Evolutionary conservation across 176 grass and related monocot genomes (phyloP), one percentile per base, ranked within the genome.

Genomic region (Chloris gayana): DNA sequence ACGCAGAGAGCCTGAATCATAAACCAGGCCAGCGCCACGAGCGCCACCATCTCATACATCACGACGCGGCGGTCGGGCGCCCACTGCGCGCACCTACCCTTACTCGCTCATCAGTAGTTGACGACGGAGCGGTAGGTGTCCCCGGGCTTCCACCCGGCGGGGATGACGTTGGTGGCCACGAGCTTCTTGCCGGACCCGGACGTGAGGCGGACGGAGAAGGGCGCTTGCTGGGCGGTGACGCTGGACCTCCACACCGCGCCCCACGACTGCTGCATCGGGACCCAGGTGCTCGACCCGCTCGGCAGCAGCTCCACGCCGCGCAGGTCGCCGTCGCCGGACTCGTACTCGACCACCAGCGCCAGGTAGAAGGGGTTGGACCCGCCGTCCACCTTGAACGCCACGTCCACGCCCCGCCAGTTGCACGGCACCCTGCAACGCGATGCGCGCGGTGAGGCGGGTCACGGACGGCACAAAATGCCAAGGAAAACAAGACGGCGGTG

Each of bases 331-430:
- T 97, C 94, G 13, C 91, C 94, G 46, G 65, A 63, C 82, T 87
- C 87, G 77, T 88, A 90, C 82, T 94, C 89, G 61, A 94, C 17
- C 7, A 94, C 72, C 27, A 97, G 31, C 3, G 91, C 94, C 6
- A 97, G 54, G 87, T 97, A 97, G 87, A 87, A 63, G 9, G 85
- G 64, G 87, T 94, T 97, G 22, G 94, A 97, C 29, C 94, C 91
- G 32, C 41, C 32, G 56, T 97, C 91, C 30, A 97, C 91, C 56
- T 76, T 79, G 82, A 97, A 92, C 11, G 87, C 77, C 22, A 97
- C 70, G 67, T 94, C 69, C 61, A 72, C 21, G 35, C 94, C 94
- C 2, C 27, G 80, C 70, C 91, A 98, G 57, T 77, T 85, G 89
- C 95, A 98, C 77, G 79, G 85, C 14, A 94, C 92, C n/a, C 95